These are phyloP conservation scores for Harringtonia aguacate DNA, from an alignment of 2,329 filamentous ascomycete genomes.

Conservation along the genomic window DNA sequence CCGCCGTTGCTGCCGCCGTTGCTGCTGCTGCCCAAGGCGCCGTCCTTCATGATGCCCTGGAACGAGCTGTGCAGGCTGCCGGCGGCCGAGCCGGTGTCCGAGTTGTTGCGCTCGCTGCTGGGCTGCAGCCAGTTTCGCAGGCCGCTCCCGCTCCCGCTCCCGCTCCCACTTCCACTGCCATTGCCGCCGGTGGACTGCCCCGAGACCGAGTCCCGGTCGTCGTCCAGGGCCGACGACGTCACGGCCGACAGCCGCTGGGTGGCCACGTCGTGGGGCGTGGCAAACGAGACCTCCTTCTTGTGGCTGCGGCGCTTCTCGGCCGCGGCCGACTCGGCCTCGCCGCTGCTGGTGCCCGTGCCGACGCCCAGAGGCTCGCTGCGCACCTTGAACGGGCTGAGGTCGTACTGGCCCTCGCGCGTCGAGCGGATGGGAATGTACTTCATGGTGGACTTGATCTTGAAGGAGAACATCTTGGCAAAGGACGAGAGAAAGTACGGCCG, in stretches of 20 bases:
- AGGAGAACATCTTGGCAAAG: conserved; percentile 85
- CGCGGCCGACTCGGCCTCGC: conserved; percentile 74
- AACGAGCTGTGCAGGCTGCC: conserved; percentile 12
- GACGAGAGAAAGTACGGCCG: conserved; percentile 79
- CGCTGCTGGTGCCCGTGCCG: conserved; percentile 14
- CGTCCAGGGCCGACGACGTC: not conserved
- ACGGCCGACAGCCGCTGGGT: conserved; percentile 12
- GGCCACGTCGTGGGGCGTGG: conserved; percentile 42
- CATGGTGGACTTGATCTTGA: conserved; percentile 82
- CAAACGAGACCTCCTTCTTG: conserved; percentile 59
- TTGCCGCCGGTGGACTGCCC: conserved; percentile 13
- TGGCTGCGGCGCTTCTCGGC: conserved; percentile 40
- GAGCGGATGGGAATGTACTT: conserved; percentile 70
- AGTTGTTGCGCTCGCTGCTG: conserved; percentile 9
- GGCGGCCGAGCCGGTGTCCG: conserved; percentile 9
- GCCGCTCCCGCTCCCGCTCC: not conserved
- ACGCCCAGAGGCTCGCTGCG: conserved; percentile 43
- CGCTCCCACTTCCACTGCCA: too few relatives aligned
- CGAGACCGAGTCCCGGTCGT: conserved; percentile 30
- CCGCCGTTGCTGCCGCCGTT: not conserved
- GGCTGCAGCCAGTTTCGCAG: conserved; percentile 9
- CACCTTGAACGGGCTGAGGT: conserved; percentile 80
- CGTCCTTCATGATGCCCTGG: conserved; percentile 49
- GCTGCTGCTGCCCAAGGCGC: conserved; percentile 7
- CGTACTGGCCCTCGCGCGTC: conserved; percentile 62